Percentiles rank a stretch among this genome's conserved stretches.
Evolutionary conservation across 78 protist species (phyloP).

Genomic region (Dictyostelium intermedium): DNA sequence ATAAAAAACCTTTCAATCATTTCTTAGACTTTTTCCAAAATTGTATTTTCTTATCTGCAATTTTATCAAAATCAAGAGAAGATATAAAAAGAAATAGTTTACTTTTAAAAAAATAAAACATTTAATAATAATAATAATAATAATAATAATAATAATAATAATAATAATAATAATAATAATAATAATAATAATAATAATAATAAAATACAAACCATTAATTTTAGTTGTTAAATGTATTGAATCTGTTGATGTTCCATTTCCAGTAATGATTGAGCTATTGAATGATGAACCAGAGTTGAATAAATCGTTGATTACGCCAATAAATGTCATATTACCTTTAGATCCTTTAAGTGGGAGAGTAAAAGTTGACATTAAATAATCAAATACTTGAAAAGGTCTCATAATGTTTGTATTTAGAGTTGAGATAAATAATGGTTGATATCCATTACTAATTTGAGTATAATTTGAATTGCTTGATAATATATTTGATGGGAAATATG

Average conservation of each 20-base stretch:
- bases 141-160: too few relatives aligned
- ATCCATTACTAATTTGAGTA: background rate
- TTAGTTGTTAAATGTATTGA: background rate
- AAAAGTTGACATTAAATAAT: background rate
- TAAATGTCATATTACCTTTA: background rate
- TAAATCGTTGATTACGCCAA: background rate
- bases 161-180: background rate
- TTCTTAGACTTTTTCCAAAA: background rate
- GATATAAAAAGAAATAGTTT: background rate
- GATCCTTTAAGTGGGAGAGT: background rate
- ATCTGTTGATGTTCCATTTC: background rate
- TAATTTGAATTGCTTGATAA: background rate
- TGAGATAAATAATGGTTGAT: background rate
- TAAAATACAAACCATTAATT: background rate
- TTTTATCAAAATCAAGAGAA: background rate
- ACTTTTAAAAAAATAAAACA: background rate
- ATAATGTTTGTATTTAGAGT: background rate
- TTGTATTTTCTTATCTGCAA: background rate
- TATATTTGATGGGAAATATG: background rate
- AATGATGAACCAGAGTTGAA: background rate
- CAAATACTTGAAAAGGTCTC: background rate
- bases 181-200: background rate
- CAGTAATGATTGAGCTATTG: background rate
- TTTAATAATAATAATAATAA: background rate
- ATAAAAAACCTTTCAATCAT: background rate